These are phyloP conservation scores for Knoxdaviesia proteae DNA, from an alignment of 2,329 filamentous ascomycete genomes.

Conservation along the genomic window DNA sequence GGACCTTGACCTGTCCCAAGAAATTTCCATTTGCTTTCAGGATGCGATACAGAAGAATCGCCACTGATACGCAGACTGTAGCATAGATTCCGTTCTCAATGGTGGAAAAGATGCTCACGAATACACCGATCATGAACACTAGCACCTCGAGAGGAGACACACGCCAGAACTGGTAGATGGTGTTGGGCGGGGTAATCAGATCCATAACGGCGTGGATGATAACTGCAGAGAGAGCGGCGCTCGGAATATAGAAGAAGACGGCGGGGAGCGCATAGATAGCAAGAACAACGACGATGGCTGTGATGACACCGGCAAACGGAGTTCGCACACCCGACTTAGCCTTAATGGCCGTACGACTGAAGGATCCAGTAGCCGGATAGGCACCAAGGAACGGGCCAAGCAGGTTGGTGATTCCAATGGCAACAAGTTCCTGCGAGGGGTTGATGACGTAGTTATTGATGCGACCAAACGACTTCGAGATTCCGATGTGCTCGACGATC, in stretches of 20 bases:
- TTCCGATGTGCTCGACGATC: conserved; percentile 63
- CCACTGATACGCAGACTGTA: conserved; percentile 50
- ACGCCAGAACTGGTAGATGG: conserved; percentile 73
- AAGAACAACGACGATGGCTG: conserved; percentile 59
- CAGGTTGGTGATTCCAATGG: conserved; percentile 55
- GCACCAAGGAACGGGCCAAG: conserved; percentile 61
- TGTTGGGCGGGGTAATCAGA: conserved; percentile 63
- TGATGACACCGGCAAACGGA: conserved; percentile 70
- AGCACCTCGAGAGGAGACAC: conserved; percentile 64
- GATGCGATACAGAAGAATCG: conserved; percentile 54
- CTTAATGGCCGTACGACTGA: conserved; percentile 81
- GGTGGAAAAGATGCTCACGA: conserved; percentile 60
- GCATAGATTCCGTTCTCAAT: conserved; percentile 80
- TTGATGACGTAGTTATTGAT: conserved; percentile 68
- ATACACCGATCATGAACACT: conserved; percentile 70
- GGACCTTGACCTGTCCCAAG: conserved; percentile 59
- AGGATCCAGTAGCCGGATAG: conserved; percentile 76
- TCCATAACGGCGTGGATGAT: conserved; percentile 86
- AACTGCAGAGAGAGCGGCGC: conserved; percentile 52
- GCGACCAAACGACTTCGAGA: conserved; percentile 63
- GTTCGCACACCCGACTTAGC: conserved; percentile 84
- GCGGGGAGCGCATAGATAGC: conserved; percentile 67
- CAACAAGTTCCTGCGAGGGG: conserved; percentile 60
- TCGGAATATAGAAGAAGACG: conserved; percentile 80
- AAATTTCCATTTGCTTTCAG: conserved; percentile 62